Conservation (phyloP, 495 filamentous ascomycete species). For the Aspergillus ostianus region DNA sequence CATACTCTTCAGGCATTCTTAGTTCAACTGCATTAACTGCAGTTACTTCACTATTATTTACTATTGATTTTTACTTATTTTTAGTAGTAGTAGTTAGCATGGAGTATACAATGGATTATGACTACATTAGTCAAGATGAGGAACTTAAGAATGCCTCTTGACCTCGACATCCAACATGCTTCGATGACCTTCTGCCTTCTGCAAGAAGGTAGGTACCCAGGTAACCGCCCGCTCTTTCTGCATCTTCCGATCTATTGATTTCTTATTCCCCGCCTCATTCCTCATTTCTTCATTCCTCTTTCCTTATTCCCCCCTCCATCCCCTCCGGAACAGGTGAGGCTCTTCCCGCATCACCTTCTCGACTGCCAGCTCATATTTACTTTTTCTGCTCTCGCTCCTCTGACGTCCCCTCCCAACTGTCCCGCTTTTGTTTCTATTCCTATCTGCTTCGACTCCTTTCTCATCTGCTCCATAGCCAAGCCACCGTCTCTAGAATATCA, state of each 20-base stretch:
- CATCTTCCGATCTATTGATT: background rate
- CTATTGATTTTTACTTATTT: too few relatives aligned
- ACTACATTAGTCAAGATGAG: too few relatives aligned
- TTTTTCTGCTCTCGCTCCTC: constrained; percentile 6
- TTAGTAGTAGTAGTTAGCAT: too few relatives aligned
- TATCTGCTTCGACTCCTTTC: background rate
- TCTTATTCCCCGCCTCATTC: constrained; percentile 6
- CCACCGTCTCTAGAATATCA: background rate
- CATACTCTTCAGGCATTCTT: too few relatives aligned
- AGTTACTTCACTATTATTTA: too few relatives aligned
- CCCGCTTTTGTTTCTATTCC: background rate
- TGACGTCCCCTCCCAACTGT: background rate
- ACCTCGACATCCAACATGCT: too few relatives aligned
- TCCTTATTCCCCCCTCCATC: background rate
- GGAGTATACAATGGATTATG: too few relatives aligned
- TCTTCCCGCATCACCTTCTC: background rate
- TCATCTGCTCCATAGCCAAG: background rate
- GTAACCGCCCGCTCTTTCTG: background rate
- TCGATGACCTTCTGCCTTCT: too few relatives aligned
- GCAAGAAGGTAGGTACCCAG: too few relatives aligned
- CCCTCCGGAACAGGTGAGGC: constrained; percentile 9
- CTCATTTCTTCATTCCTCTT: constrained; percentile 5
- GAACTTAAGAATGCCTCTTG: too few relatives aligned
- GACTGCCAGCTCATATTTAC: constrained; percentile 5
- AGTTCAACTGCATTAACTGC: background rate